A percentile compares a stretch with the other conserved stretches of the same genome.
Conservation (phyloP, 345 rosid genomes). For the Gossypium raimondii region DNA sequence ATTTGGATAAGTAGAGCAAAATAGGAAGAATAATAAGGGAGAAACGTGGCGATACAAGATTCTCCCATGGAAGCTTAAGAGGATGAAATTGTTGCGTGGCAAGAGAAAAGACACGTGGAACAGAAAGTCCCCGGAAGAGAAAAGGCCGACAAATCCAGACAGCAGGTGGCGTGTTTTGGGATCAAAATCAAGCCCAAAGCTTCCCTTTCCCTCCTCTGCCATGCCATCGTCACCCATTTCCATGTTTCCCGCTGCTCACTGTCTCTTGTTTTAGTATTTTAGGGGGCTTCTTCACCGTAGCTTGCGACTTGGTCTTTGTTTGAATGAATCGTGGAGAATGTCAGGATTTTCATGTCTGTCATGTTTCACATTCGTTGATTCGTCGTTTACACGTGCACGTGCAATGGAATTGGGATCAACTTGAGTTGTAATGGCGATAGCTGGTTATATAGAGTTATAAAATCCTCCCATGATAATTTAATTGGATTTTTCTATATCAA, state of each 20-base stretch:
- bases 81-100: constrained; percentile 1
- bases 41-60: constrained; percentile 19
- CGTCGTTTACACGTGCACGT: too few relatives aligned
- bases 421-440: too few relatives aligned
- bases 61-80: neutral
- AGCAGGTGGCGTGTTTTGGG: constrained; percentile 14
- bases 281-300: too few relatives aligned
- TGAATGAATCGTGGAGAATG: too few relatives aligned
- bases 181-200: neutral
- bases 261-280: neutral
- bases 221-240: neutral
- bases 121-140: neutral
- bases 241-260: neutral
- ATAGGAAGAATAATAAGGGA: neutral
- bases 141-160: constrained; percentile 19
- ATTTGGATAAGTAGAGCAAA: neutral
- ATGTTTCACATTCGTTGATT: too few relatives aligned
- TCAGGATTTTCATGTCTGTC: too few relatives aligned
- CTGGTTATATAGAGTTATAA: too few relatives aligned
- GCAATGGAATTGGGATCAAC: too few relatives aligned
- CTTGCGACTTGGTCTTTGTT: too few relatives aligned
- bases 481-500: too few relatives aligned
- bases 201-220: neutral
- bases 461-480: too few relatives aligned
- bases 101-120: constrained; percentile 22